Conservation (phyloP, 225 moss, liverwort and hornwort species). For the Bryoerythrophyllum caledonicum region DNA sequence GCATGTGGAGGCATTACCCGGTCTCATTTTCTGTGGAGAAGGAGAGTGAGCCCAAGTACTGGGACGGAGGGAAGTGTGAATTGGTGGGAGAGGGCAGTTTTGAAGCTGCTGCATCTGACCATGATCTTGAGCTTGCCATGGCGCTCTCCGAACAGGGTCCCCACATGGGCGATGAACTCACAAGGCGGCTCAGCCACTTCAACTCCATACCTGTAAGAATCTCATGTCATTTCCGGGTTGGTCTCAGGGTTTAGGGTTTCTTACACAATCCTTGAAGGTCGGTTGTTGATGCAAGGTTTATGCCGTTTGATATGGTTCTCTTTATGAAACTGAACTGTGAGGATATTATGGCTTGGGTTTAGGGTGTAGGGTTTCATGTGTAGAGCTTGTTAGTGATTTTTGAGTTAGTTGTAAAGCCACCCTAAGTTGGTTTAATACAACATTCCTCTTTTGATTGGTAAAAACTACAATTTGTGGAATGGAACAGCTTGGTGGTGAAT, state of each 20-base stretch:
- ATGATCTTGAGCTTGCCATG: slow-evolving; percentile 40
- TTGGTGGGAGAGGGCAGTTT: slow-evolving; percentile 21
- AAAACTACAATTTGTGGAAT: too few relatives aligned
- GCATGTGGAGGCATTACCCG: not conserved
- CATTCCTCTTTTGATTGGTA: too few relatives aligned
- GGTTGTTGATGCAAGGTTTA: too few relatives aligned
- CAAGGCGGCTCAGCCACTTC: slow-evolving; percentile 56
- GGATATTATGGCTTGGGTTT: not conserved
- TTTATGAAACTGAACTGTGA: slow-evolving; percentile 25
- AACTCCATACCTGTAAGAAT: slow-evolving; percentile 60
- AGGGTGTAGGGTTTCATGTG: not conserved
- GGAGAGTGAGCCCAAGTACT: slow-evolving; percentile 30
- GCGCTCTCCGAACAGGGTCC: slow-evolving; percentile 64
- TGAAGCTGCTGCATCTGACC: slow-evolving; percentile 35
- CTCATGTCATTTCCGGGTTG: not conserved
- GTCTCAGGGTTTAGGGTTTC: not conserved
- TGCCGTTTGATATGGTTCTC: too few relatives aligned
- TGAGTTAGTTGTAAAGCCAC: too few relatives aligned
- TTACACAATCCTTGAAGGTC: too few relatives aligned
- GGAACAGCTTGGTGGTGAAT: too few relatives aligned
- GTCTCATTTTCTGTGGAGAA: slow-evolving; percentile 19
- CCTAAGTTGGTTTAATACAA: too few relatives aligned
- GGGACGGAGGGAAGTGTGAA: slow-evolving; percentile 29
- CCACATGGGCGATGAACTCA: slow-evolving; percentile 54
- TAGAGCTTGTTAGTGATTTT: not conserved